Evolutionary conservation across 108 stramenopile species (phyloP), one percentile per base, ranked within the genome.

Genomic region (Chaetoceros muelleri): DNA sequence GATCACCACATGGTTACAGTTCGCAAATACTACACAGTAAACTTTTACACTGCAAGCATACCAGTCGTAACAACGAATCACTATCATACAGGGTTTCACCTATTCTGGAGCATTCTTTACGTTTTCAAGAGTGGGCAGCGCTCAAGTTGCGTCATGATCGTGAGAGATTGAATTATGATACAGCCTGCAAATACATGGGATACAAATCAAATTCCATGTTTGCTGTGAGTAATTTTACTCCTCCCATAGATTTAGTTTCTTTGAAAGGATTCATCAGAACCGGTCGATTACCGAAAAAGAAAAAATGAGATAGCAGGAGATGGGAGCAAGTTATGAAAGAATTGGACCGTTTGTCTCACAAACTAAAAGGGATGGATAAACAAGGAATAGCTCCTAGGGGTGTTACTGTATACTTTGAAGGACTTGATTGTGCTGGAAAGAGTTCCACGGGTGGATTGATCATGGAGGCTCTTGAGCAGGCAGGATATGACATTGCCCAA

Each of bases 371-470:
- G 46, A 54, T 54, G 23, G 67, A 71, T 31, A 62, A 49, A n/a
- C 26, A 55, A 3, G 75, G 63, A 26, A 62, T 30, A 20, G 85
- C 80, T 10, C 85, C 85, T 1, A 71, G 73, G 24, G 75, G 80
- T 44, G 80, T 87, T 31, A 87, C 83, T 50, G 61, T 87, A 19
- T 87, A 87, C 57, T 69, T 87, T 52, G 85, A 87, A 61, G 85
- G 85, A 5, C 56, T 87, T 21, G 85, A 87, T 71, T 87, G 85
- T 52, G 47, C 75, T 26, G 85, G 81, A 5, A 87, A 87, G 58
- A 72, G 70, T 20, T 74, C 72, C 7, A 87, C 85, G 1, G 85
- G 85, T 24, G 73, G 75, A 2, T 57, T 87, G 44, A 73, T 83
- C 19, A 67, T 55, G 31, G 45, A 62, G 8, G 77, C 81, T 22